These are phyloP conservation scores for Skeletonema grethae DNA, from an alignment of 108 stramenopile genomes.

Conservation along the genomic window DNA sequence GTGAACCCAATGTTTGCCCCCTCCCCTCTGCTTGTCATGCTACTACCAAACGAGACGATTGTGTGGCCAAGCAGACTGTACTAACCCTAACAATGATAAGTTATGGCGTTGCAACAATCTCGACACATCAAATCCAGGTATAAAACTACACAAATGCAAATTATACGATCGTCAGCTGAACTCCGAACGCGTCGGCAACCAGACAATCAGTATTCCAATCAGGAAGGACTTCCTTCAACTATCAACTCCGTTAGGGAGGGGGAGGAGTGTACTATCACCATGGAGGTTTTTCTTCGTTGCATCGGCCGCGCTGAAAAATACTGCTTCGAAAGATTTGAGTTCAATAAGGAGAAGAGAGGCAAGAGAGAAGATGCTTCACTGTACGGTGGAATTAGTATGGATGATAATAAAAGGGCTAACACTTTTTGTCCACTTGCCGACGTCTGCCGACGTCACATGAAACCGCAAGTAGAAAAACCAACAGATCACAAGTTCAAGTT, in stretches of 20 bases:
- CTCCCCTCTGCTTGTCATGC: slow-evolving; percentile 26
- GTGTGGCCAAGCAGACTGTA: background rate
- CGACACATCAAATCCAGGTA: slow-evolving; percentile 1
- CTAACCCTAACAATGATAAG: slow-evolving; percentile 3
- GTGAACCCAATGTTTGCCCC: slow-evolving; percentile 16
- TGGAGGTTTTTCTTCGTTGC: background rate
- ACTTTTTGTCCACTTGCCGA: background rate
- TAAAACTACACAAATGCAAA: background rate
- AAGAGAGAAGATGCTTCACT: background rate
- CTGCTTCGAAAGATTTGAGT: background rate
- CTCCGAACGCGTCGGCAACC: background rate
- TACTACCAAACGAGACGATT: slow-evolving; percentile 7
- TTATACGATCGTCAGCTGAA: background rate
- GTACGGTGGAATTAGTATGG: background rate
- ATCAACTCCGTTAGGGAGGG: background rate
- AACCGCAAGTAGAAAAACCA: too few relatives aligned
- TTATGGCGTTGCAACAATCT: slow-evolving; percentile 4
- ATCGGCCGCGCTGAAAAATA: background rate
- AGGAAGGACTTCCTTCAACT: background rate
- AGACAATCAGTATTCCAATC: background rate
- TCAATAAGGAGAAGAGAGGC: background rate
- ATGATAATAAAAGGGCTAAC: background rate
- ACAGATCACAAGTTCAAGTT: too few relatives aligned
- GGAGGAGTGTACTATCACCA: slow-evolving; percentile 4
- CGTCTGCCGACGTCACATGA: too few relatives aligned